Evolutionary conservation across 768 basidiomycete genomes (phyloP).

Genomic region (Hygrocybe punicea): DNA sequence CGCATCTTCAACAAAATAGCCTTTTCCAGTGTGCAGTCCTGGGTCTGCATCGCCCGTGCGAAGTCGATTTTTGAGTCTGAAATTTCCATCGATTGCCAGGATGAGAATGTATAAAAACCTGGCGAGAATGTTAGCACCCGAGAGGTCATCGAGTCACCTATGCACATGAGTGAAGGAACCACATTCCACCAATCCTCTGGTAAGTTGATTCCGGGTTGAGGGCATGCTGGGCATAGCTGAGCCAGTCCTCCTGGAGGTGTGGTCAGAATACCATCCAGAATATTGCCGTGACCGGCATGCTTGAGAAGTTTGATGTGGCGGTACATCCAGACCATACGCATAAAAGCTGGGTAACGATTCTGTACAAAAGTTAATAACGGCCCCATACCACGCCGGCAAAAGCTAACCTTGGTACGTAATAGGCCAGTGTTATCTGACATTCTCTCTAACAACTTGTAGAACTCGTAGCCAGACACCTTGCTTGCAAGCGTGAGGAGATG

Average conservation of each 20-base stretch:
- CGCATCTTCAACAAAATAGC: slow-evolving; percentile 19
- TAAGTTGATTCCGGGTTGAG: slow-evolving; percentile 29
- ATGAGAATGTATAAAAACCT: slow-evolving; percentile 15
- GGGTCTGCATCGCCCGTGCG: slow-evolving; percentile 21
- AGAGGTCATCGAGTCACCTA: background rate
- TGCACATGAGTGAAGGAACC: slow-evolving; percentile 10
- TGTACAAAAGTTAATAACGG: slow-evolving; percentile 4
- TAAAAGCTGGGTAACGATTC: slow-evolving; percentile 29
- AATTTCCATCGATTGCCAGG: too few species aligned
- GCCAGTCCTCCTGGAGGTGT: slow-evolving; percentile 27
- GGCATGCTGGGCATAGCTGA: slow-evolving; percentile 31
- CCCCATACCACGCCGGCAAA: background rate
- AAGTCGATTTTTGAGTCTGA: slow-evolving; percentile 13
- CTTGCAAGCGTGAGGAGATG: slow-evolving; percentile 27
- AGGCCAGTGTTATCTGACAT: slow-evolving; percentile 26
- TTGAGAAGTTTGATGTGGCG: slow-evolving; percentile 24
- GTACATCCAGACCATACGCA: slow-evolving; percentile 23
- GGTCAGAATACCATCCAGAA: slow-evolving; percentile 10
- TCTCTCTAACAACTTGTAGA: slow-evolving; percentile 22
- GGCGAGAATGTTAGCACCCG: slow-evolving; percentile 14
- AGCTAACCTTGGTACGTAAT: slow-evolving; percentile 17
- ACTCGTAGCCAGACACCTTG: slow-evolving; percentile 30
- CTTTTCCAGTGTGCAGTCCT: slow-evolving; percentile 22
- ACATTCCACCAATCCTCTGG: slow-evolving; percentile 5
- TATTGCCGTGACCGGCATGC: slow-evolving; percentile 24